phyloP scores from a whole-genome alignment of 306 rosid species.

The Mucuna pruriens region DNA sequence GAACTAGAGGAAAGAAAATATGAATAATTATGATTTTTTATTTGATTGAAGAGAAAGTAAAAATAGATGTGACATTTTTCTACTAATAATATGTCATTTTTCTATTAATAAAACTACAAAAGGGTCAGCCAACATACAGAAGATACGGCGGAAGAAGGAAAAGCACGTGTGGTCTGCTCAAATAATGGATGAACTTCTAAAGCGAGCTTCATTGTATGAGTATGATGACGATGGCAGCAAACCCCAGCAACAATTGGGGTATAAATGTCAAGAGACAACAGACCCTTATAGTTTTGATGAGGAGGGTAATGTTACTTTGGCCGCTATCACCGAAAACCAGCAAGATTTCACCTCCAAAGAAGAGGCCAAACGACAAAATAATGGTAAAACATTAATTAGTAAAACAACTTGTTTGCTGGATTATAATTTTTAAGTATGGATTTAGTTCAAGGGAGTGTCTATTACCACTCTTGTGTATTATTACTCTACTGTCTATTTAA shows the following conservation, averaged over 20 bases:
- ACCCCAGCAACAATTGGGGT: neutral
- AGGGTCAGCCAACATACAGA: constrained; percentile 10
- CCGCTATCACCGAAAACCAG: neutral
- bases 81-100: neutral
- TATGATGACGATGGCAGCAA: constrained; percentile 13
- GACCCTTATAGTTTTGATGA: neutral
- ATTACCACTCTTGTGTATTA: neutral
- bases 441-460: neutral
- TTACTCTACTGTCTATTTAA: neutral
- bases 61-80: neutral
- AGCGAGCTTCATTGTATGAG: constrained; percentile 7
- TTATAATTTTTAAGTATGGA: neutral
- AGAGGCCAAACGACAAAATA: neutral
- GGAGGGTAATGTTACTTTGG: neutral
- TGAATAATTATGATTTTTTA: no score
- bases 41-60: no score
- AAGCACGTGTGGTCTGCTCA: constrained; percentile 40
- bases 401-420: neutral
- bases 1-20: no score
- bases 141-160: constrained; percentile 31
- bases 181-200: constrained; percentile 33
- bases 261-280: neutral
- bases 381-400: neutral
- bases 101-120: neutral
- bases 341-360: neutral